Percentiles rank a stretch among this genome's conserved stretches.
Evolutionary conservation across 805 yeast genomes (phyloP).

Genomic region (Pichia nanzhaoensis): DNA sequence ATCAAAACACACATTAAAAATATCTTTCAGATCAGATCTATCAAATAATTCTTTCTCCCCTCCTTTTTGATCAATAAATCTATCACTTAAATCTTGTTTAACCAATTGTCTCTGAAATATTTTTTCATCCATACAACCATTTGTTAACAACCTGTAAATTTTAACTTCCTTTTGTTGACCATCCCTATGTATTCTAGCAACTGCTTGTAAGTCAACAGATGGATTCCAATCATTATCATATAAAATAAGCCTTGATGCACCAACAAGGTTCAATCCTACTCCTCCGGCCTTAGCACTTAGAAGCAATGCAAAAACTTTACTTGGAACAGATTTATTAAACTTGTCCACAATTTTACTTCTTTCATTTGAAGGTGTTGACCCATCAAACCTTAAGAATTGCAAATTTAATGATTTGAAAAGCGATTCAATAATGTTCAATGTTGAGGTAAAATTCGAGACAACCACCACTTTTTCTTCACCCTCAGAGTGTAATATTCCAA

Average conservation of each 20-base stretch:
- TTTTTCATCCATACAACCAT: conserved; percentile 92
- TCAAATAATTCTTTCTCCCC: conserved; percentile 61
- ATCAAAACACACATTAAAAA: conserved; percentile 48
- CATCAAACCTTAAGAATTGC: conserved; percentile 67
- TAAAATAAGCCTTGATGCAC: conserved; percentile 78
- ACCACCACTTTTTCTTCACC: conserved; percentile 71
- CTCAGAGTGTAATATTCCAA: conserved; percentile 34
- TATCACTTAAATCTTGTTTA: conserved; percentile 72
- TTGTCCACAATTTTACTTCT: conserved; percentile 60
- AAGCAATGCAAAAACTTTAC: conserved; percentile 53
- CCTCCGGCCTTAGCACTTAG: conserved; percentile 93
- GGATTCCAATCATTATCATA: conserved; percentile 99
- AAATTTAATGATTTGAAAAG: conserved; percentile 44
- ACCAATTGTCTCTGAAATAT: conserved; percentile 86
- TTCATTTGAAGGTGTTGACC: conserved; percentile 63
- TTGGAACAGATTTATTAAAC: conserved; percentile 48
- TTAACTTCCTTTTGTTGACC: conserved; percentile 78
- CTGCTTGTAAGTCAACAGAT: conserved; percentile 83
- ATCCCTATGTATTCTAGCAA: conserved; percentile 93
- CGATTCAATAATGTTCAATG: conserved; percentile 68
- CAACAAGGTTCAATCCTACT: conserved; percentile 80
- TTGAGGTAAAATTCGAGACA: conserved; percentile 83
- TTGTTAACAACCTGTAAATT: conserved; percentile 75
- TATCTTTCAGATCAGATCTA: conserved; percentile 58
- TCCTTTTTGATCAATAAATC: conserved; percentile 44